Conservation (phyloP, 345 rosid genomes). For the Atalantia buxifolia region DNA sequence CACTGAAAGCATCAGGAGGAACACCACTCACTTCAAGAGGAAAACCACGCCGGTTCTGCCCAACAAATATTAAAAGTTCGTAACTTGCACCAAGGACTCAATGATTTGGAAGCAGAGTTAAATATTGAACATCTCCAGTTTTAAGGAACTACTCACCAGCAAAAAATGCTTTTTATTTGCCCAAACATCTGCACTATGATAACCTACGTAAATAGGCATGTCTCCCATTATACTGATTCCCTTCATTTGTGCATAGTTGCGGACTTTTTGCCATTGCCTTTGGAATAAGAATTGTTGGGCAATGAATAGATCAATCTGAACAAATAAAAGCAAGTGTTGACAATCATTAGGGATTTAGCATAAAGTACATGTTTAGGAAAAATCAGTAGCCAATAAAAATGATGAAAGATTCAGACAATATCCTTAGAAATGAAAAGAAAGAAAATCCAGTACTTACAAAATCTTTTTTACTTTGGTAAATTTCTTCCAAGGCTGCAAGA, state of each 20-base stretch:
- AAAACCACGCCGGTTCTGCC: slow-evolving; percentile 79
- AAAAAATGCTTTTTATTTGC: slow-evolving; percentile 87
- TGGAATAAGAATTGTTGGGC: slow-evolving; percentile 93
- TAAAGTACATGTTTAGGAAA: neutral
- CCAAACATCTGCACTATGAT: slow-evolving; percentile 99
- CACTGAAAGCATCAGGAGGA: slow-evolving; percentile 96
- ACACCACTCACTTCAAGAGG: slow-evolving; percentile 88
- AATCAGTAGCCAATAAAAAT: slow-evolving; percentile 8
- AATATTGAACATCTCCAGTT: neutral
- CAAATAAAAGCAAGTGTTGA: slow-evolving; percentile 20
- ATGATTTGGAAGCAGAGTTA: slow-evolving; percentile 3
- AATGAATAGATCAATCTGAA: slow-evolving; percentile 79
- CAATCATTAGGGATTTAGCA: slow-evolving; percentile 5
- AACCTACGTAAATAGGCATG: slow-evolving; percentile 96
- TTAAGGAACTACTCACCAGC: slow-evolving; percentile 49
- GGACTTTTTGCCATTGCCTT: slow-evolving; percentile 92
- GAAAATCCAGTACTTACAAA: slow-evolving; percentile 53
- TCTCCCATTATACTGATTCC: slow-evolving; percentile 96
- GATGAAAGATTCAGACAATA: slow-evolving; percentile 49
- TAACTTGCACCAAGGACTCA: slow-evolving; percentile 6
- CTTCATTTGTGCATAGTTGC: slow-evolving; percentile 56
- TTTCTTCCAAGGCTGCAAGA: slow-evolving; percentile 84
- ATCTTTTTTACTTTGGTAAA: slow-evolving; percentile 65
- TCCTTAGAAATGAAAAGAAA: slow-evolving; percentile 28
- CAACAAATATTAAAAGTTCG: slow-evolving; percentile 16